phyloP scores from a whole-genome alignment of 129 eudicot genomes.

The Flaveria bidentis region DNA sequence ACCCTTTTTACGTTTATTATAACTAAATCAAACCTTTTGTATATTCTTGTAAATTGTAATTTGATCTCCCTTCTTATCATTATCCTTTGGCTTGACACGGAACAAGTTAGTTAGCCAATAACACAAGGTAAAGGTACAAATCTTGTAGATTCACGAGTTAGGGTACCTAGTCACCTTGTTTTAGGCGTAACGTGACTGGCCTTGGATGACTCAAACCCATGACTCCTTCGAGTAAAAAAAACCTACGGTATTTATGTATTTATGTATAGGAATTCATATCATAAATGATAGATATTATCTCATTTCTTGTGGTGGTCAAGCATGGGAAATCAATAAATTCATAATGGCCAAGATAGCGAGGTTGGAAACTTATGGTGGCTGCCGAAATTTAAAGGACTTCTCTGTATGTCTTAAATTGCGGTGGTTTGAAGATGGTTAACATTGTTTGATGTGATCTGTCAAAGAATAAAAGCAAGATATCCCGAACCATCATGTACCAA shows the following conservation, averaged over 20 bases:
- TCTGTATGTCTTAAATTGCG: too few relatives aligned
- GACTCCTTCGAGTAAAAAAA: not conserved
- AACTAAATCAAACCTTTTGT: not conserved
- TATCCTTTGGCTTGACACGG: not conserved
- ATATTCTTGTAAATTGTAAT: too few relatives aligned
- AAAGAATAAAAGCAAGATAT: too few relatives aligned
- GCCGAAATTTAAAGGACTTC: too few relatives aligned
- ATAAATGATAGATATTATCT: not conserved
- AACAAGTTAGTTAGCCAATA: too few relatives aligned
- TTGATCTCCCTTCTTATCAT: not conserved
- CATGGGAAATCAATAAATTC: not conserved
- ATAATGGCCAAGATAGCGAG: not conserved
- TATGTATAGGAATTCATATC: not conserved
- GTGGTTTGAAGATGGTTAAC: too few relatives aligned
- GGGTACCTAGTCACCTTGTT: constrained; percentile 1
- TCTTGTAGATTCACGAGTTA: not conserved
- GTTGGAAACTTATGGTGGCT: not conserved
- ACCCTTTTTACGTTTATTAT: not conserved
- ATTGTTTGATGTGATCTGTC: too few relatives aligned
- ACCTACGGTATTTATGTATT: not conserved
- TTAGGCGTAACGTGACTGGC: not conserved
- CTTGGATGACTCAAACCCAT: not conserved
- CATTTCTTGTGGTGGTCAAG: not conserved
- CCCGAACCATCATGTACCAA: too few relatives aligned
- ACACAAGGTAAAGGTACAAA: too few relatives aligned